Percentiles rank a stretch among this genome's conserved stretches.
Conservation (phyloP, 2,329 filamentous ascomycete species). For the Stemphylium vesicarium region DNA sequence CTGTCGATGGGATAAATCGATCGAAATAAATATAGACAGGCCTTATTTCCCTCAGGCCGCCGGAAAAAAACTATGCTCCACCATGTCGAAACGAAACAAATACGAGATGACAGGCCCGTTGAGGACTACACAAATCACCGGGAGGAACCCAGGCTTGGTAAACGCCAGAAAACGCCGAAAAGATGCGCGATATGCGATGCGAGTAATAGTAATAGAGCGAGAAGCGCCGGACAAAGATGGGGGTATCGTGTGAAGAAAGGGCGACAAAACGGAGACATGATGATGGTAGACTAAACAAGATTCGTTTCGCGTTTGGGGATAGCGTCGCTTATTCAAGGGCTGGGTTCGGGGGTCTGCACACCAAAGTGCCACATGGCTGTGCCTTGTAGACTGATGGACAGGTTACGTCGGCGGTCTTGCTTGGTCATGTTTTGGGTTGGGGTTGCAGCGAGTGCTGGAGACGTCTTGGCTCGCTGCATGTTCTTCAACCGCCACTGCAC, state of each 20-base stretch:
- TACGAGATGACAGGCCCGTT: conserved; percentile 5
- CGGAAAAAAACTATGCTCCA: background rate
- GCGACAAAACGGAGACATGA: conserved; percentile 8
- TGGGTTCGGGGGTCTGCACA: conserved; percentile 49
- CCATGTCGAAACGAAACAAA: background rate
- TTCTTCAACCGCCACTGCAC: conserved; percentile 38
- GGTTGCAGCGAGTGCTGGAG: conserved; percentile 1
- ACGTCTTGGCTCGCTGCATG: conserved; percentile 33
- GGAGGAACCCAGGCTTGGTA: background rate
- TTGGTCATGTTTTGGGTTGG: conserved; percentile 10
- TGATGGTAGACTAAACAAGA: conserved; percentile 5
- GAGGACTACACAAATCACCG: background rate
- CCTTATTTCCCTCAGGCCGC: too few relatives aligned
- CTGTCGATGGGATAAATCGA: too few relatives aligned
- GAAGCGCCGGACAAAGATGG: conserved; percentile 17
- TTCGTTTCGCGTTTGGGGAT: conserved; percentile 5
- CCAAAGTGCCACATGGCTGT: conserved; percentile 42
- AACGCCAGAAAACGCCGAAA: conserved; percentile 12
- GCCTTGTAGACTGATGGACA: conserved; percentile 36
- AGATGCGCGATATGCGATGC: background rate
- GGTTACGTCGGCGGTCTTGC: conserved; percentile 28
- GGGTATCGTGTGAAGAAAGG: conserved; percentile 27
- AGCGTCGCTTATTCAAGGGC: conserved; percentile 33
- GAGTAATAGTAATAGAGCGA: conserved; percentile 6
- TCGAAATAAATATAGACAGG: too few relatives aligned